These are phyloP conservation scores for Suillus cothurnatus DNA, from an alignment of 768 basidiomycete genomes.

Conservation along the genomic window DNA sequence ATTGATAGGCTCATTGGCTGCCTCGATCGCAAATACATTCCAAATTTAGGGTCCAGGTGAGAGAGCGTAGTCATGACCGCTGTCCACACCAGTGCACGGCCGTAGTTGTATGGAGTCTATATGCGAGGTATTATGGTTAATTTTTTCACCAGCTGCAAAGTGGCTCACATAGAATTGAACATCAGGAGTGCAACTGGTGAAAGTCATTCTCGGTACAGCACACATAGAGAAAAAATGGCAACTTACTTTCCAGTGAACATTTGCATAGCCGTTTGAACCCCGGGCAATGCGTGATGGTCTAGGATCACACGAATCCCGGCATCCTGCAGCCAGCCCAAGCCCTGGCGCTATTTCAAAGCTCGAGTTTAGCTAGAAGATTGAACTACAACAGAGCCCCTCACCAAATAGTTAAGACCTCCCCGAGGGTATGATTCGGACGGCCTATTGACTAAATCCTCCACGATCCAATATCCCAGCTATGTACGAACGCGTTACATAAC, in stretches of 20 bases:
- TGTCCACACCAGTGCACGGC: slow-evolving; percentile 80
- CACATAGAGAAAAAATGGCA: neutral
- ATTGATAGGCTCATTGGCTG: slow-evolving; percentile 80
- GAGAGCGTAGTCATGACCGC: slow-evolving; percentile 75
- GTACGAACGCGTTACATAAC: neutral
- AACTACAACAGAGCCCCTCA: slow-evolving; percentile 30
- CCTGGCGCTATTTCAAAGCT: slow-evolving; percentile 51
- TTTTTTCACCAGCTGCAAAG: neutral
- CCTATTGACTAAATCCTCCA: slow-evolving; percentile 71
- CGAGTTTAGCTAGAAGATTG: neutral
- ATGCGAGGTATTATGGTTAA: slow-evolving; percentile 9
- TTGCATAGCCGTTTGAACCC: slow-evolving; percentile 62
- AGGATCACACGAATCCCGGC: slow-evolving; percentile 71
- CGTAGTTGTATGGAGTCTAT: slow-evolving; percentile 72
- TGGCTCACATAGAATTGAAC: slow-evolving; percentile 72
- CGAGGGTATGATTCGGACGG: slow-evolving; percentile 62
- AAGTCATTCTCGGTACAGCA: slow-evolving; percentile 9
- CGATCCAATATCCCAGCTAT: slow-evolving; percentile 84
- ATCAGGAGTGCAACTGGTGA: slow-evolving; percentile 59
- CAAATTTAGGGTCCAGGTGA: slow-evolving; percentile 70
- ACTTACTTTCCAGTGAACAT: slow-evolving; percentile 69
- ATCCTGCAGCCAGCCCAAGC: slow-evolving; percentile 56
- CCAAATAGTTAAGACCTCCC: slow-evolving; percentile 69
- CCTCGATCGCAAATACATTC: slow-evolving; percentile 69
- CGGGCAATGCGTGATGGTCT: slow-evolving; percentile 72